These are phyloP conservation scores for Graphilbum sp. DNA, from an alignment of 2,329 filamentous ascomycete genomes.

Conservation along the genomic window DNA sequence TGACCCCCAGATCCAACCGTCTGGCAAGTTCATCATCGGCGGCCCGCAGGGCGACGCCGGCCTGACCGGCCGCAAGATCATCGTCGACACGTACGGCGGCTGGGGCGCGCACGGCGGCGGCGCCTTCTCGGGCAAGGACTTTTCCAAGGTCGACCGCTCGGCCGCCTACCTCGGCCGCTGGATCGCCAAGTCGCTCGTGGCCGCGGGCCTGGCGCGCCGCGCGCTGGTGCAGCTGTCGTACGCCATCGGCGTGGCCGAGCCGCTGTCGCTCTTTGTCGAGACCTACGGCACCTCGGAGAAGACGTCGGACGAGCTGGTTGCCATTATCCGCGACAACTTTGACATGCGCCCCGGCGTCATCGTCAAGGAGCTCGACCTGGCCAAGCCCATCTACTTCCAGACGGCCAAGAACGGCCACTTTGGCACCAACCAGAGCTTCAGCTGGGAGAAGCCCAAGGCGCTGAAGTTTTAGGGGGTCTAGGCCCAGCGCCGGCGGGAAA, in stretches of 20 bases:
- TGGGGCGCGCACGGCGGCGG: conserved; percentile 99
- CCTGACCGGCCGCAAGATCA: conserved; percentile 97
- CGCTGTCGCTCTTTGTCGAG: conserved; percentile 94
- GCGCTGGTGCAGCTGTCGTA: conserved; percentile 96
- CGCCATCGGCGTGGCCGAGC: conserved; percentile 97
- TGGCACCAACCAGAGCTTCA: conserved; percentile 87
- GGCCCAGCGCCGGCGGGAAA: too few relatives aligned
- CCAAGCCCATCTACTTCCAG: conserved; percentile 93
- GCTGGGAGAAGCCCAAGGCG: conserved; percentile 94
- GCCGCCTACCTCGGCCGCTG: conserved; percentile 94
- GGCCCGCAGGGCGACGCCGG: conserved; percentile 97
- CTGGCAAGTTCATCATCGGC: conserved; percentile 96
- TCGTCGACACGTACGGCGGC: conserved; percentile 98
- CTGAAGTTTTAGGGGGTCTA: conserved; percentile 95
- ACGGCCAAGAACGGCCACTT: conserved; percentile 99
- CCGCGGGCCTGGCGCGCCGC: conserved; percentile 77
- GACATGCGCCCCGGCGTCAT: conserved; percentile 97
- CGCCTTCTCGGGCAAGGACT: conserved; percentile 99
- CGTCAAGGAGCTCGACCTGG: conserved; percentile 89
- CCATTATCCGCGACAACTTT: conserved; percentile 93
- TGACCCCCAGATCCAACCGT: conserved; percentile 64
- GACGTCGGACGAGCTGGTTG: conserved; percentile 80
- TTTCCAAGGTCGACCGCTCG: conserved; percentile 99
- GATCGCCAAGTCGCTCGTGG: conserved; percentile 96
- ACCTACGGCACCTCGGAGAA: conserved; percentile 88